phyloP scores from a whole-genome alignment of 2,329 filamentous ascomycete species.

The Fusarium sp. region DNA sequence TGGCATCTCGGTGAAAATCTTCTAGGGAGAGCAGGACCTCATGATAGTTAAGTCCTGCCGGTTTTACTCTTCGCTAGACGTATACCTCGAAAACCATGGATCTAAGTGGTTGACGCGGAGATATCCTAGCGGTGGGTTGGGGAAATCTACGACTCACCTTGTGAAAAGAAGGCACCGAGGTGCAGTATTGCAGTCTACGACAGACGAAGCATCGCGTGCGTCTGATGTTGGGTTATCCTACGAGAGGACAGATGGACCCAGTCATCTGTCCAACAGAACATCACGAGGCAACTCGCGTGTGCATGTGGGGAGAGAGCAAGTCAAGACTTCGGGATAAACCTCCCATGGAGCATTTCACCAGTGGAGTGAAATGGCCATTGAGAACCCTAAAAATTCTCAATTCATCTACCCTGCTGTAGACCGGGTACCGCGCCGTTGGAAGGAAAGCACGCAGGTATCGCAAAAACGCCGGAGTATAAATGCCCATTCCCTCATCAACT shows the following conservation, averaged over 20 bases:
- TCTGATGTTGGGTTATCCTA: constrained; percentile 34
- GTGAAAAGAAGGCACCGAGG: constrained; percentile 6
- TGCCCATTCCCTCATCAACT: constrained; percentile 54
- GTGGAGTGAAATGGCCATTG: constrained; percentile 79
- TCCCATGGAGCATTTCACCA: constrained; percentile 82
- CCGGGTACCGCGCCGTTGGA: constrained; percentile 49
- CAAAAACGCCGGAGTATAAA: constrained; percentile 57
- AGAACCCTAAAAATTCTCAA: constrained; percentile 64
- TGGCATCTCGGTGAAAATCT: constrained; percentile 78
- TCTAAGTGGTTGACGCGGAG: constrained; percentile 80
- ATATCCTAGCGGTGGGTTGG: constrained; percentile 79
- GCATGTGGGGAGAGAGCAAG: constrained; percentile 43
- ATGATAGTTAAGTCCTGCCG: constrained; percentile 62
- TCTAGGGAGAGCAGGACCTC: constrained; percentile 76
- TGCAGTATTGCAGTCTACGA: constrained; percentile 39
- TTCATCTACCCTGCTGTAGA: constrained; percentile 59
- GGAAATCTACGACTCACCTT: constrained; percentile 45
- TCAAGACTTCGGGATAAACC: constrained; percentile 75
- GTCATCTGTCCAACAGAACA: constrained; percentile 27
- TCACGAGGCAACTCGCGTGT: constrained; percentile 38
- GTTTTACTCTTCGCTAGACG: constrained; percentile 87
- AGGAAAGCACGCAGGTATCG: constrained; percentile 49
- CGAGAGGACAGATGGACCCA: constrained; percentile 16
- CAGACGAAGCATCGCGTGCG: constrained; percentile 23
- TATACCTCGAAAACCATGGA: constrained; percentile 91